Evolutionary conservation across 2,329 filamentous ascomycete genomes (phyloP), one percentile per base, ranked within the genome.

Genomic region (Xylaria sp.): DNA sequence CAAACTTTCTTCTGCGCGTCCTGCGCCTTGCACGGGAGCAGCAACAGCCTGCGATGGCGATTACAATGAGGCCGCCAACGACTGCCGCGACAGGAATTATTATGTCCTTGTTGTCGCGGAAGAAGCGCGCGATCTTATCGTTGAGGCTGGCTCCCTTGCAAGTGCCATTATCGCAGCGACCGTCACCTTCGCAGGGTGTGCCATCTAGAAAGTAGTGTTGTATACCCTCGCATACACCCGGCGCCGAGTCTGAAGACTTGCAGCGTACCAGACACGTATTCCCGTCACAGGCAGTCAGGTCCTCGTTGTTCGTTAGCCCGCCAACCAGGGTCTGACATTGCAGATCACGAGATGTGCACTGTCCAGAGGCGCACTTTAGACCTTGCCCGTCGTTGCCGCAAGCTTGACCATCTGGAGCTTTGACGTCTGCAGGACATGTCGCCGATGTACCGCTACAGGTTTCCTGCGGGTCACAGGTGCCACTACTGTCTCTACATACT

Each of bases 151-250:
- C 81, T 64, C 92, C 94, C 70, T 84, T 77, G 78, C 95, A 99
- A 69, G 83, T 79, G 45, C 95, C 95, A 70, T 94, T 94, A 54
- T 76, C 74, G 77, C 95, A 99, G 60, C 81, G 83, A 6, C 95
- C 95, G 57, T 92, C 92, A 17, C 90, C 91, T 55, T 87, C 84
- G 74, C 95, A 99, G 1, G 85, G 80, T 0, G 95, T 98, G 17
- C 95, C 95, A 74, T 99, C 95, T 31, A 98, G 82, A 78, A 96
- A 98, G 78, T 96, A 95, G 75, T 97, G 93, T 74, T 92, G 89
- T 79, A 96, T 86, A 21, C 85, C 84, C 63, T 90, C 89, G 77
- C 92, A 97, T 7, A 84, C 82, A 61, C 86, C 85, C 5, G 80
- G 66, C 7, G 86, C 86, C 61, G 94, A 89, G 60, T 87, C 81